Evolutionary conservation across 805 yeast species (phyloP).

Genomic region (Tetrapisispora arboricola): DNA sequence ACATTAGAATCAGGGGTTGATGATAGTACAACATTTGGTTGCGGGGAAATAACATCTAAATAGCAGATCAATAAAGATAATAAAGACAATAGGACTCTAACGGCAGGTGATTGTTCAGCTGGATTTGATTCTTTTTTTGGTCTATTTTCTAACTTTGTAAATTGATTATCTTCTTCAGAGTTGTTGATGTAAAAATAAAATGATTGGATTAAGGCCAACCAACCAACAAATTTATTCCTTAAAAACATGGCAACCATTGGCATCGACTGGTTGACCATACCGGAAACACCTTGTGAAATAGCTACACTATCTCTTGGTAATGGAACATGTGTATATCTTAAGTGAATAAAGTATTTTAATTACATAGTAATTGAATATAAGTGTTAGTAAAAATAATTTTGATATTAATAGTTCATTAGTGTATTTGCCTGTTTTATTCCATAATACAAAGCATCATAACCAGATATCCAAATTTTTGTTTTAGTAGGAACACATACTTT

Average conservation of each 20-base stretch:
- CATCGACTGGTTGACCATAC: constrained; percentile 39
- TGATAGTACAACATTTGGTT: constrained; percentile 3
- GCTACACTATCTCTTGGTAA: constrained; percentile 39
- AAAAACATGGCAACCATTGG: constrained; percentile 65
- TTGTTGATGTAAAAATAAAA: constrained; percentile 29
- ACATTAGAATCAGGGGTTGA: background rate
- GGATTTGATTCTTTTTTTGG: constrained; percentile 9
- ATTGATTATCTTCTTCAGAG: constrained; percentile 17
- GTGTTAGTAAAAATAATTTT: constrained; percentile 16
- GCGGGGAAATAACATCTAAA: constrained; percentile 41
- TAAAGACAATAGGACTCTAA: constrained; percentile 37
- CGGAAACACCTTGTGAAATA: constrained; percentile 33
- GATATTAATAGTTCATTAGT: too few species aligned
- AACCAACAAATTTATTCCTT: constrained; percentile 34
- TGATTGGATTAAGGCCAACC: constrained; percentile 46
- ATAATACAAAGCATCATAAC: too few species aligned
- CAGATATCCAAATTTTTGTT: too few species aligned
- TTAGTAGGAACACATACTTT: constrained; percentile 21
- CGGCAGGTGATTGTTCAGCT: constrained; percentile 33
- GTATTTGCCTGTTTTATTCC: too few species aligned
- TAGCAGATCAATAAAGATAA: constrained; percentile 44
- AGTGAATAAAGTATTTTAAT: background rate
- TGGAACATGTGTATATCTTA: constrained; percentile 36
- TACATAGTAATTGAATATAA: too few species aligned
- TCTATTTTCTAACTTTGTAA: constrained; percentile 26